These are phyloP conservation scores for Yamadazyma spencermartinsiae DNA, from an alignment of 1,139 yeast species.

Conservation along the genomic window DNA sequence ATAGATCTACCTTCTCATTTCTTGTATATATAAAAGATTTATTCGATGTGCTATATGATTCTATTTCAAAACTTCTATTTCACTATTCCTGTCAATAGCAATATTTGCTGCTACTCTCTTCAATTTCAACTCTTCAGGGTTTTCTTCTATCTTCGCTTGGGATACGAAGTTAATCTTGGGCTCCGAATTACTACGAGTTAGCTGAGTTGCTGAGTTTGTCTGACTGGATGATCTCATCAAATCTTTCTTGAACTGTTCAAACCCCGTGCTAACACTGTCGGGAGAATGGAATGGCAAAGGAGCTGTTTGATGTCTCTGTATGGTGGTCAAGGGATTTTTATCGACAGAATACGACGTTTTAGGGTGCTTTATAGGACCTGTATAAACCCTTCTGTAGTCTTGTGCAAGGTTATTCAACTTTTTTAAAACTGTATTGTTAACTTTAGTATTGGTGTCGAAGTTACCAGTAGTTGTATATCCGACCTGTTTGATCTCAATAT, in stretches of 20 bases:
- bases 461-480: too few relatives aligned
- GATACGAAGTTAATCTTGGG: not conserved
- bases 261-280: conserved; percentile 8
- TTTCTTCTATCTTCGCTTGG: too few relatives aligned
- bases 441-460: too few relatives aligned
- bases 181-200: not conserved
- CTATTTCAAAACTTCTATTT: not conserved
- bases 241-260: conserved; percentile 7
- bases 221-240: conserved; percentile 1
- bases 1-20: not conserved
- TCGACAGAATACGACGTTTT: not conserved
- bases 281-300: conserved; percentile 7
- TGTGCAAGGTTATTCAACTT: too few relatives aligned
- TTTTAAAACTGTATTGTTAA: too few relatives aligned
- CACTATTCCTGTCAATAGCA: not conserved
- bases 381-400: conserved; percentile 1
- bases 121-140: conserved; percentile 5
- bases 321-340: not conserved
- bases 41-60: too few relatives aligned
- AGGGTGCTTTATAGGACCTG: conserved; percentile 5
- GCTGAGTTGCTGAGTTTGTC: not conserved
- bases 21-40: conserved; percentile 1
- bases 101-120: conserved; percentile 3
- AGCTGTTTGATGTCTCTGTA: conserved; percentile 6
- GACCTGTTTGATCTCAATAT: too few relatives aligned